phyloP scores from a whole-genome alignment of 305 asterid species.

The Fraxinus paxiana region DNA sequence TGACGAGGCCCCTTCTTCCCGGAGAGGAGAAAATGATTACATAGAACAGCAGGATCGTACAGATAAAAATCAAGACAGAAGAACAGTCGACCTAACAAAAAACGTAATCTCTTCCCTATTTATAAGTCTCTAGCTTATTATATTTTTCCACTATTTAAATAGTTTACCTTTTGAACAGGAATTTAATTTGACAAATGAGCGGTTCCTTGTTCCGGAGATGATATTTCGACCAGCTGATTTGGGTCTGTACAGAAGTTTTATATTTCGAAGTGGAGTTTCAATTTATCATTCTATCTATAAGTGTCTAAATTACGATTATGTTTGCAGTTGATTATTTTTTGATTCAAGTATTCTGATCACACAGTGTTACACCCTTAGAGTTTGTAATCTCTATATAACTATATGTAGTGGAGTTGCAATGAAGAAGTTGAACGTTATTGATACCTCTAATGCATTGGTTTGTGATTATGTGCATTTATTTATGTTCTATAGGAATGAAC shows the following conservation, averaged over 20 bases:
- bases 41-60: conserved; percentile 33
- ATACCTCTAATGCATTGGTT: conserved; percentile 9
- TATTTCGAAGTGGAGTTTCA: conserved; percentile 17
- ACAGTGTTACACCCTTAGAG: neutral
- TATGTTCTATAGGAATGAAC: conserved; percentile 68
- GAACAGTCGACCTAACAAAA: conserved; percentile 55
- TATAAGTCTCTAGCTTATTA: conserved; percentile 11
- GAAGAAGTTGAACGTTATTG: neutral
- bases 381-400: neutral
- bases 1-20: conserved; percentile 29
- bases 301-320: neutral
- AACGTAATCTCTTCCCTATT: conserved; percentile 40
- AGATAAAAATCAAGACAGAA: conserved; percentile 43
- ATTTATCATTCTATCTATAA: neutral
- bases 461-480: conserved; percentile 5
- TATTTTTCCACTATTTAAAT: conserved; percentile 11
- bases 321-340: neutral
- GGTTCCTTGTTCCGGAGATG: conserved; percentile 97
- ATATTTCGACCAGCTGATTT: conserved; percentile 93
- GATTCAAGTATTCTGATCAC: neutral
- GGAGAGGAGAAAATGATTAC: conserved; percentile 33
- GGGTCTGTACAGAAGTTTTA: conserved; percentile 44
- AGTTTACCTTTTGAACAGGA: conserved; percentile 48
- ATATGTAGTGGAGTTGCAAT: conserved; percentile 11
- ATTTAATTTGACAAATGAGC: conserved; percentile 80